A percentile compares a stretch with the other conserved stretches of the same genome.
Evolutionary conservation across 305 asterid species (phyloP).

Genomic region (Salvia sclarea): DNA sequence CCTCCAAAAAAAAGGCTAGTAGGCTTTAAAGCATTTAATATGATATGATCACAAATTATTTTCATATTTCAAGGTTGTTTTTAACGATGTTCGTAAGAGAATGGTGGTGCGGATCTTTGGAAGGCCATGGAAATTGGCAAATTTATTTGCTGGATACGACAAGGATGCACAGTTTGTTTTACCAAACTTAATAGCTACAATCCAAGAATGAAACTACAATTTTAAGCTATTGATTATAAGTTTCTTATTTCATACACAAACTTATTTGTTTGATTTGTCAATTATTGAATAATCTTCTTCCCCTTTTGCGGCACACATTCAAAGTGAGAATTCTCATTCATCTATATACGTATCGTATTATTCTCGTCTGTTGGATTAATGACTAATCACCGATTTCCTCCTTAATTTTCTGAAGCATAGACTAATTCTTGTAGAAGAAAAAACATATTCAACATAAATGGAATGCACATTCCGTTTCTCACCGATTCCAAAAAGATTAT

Average conservation of each 20-base stretch:
- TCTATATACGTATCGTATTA: neutral
- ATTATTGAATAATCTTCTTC: neutral
- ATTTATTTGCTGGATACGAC: neutral
- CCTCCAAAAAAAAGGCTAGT: too few species aligned
- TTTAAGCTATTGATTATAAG: neutral
- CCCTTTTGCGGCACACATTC: neutral
- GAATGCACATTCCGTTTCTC: constrained; percentile 10
- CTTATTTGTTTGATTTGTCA: neutral
- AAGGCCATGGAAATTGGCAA: neutral
- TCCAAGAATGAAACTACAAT: neutral
- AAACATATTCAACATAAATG: constrained; percentile 22
- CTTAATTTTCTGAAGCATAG: neutral
- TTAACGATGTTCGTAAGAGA: neutral
- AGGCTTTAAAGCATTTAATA: constrained; percentile 20
- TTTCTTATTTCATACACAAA: neutral
- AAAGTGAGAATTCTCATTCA: neutral
- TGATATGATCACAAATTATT: constrained; percentile 6
- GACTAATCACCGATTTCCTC: neutral
- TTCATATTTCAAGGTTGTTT: neutral
- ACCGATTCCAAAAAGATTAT: neutral
- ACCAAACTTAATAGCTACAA: neutral
- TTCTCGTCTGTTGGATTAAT: neutral
- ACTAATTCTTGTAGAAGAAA: constrained; percentile 9
- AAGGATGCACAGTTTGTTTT: neutral
- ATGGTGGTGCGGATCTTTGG: neutral